phyloP scores from a whole-genome alignment of 805 yeast species.

The fission yeast (Schizosaccharomyces pombe) region DNA sequence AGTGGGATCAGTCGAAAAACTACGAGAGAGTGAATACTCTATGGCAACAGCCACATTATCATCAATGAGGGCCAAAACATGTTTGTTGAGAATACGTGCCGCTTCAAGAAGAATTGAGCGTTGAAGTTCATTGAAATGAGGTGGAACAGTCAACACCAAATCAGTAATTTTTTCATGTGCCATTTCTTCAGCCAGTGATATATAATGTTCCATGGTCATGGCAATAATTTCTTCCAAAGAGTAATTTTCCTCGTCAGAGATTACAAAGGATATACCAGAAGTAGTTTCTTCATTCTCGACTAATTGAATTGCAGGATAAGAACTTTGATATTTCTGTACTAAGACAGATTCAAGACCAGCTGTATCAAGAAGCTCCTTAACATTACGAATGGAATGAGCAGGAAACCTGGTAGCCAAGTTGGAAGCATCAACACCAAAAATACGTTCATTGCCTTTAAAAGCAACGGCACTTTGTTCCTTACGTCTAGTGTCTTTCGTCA shows the following conservation, averaged over 20 bases:
- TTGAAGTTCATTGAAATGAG: slow-evolving; percentile 37
- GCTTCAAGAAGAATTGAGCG: slow-evolving; percentile 53
- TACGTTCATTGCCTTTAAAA: slow-evolving; percentile 21
- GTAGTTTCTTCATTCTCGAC: slow-evolving; percentile 21
- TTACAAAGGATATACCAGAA: slow-evolving; percentile 31
- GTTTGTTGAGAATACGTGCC: slow-evolving; percentile 42
- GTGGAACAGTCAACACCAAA: slow-evolving; percentile 57
- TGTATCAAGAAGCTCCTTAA: slow-evolving; percentile 52
- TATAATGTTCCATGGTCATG: slow-evolving; percentile 51
- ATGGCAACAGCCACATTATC: slow-evolving; percentile 86
- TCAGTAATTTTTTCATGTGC: slow-evolving; percentile 40
- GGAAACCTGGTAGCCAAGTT: slow-evolving; percentile 54
- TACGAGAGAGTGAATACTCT: slow-evolving; percentile 43
- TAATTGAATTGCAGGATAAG: slow-evolving; percentile 37
- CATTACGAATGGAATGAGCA: slow-evolving; percentile 34
- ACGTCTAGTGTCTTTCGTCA: slow-evolving; percentile 77
- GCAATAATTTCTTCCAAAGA: slow-evolving; percentile 63
- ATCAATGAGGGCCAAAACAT: slow-evolving; percentile 46
- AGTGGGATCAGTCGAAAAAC: slow-evolving; percentile 24
- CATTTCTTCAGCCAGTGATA: slow-evolving; percentile 35
- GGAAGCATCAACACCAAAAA: slow-evolving; percentile 13
- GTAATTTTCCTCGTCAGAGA: slow-evolving; percentile 23
- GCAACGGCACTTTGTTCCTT: slow-evolving; percentile 69
- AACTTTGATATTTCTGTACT: slow-evolving; percentile 24
- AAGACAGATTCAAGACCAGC: slow-evolving; percentile 21